Base-by-base conservation (phyloP, 2,329 filamentous ascomycete species). In the Xylariales sp. region DNA sequence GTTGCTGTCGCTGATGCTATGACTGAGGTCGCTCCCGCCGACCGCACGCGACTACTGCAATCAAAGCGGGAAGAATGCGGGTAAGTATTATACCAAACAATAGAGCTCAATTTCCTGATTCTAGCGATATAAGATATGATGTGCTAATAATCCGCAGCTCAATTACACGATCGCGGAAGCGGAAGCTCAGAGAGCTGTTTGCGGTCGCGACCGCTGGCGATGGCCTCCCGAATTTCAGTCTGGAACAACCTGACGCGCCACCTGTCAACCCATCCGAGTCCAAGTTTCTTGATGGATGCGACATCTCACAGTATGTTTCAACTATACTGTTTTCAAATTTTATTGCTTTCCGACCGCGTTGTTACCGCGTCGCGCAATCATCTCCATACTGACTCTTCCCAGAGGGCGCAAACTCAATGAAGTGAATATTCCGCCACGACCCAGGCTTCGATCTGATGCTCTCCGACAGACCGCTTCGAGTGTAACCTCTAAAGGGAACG, bases 101-200 rank as follows among this genome's bases (percentile, higher is more conserved):
- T 66, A 70, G 70, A 66, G 66, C 65, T 51, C 53, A 59, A 60
- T 71, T 68, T 69, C 70, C 66, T 69, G 69, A 72, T 71, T 53
- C 58, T 53, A 62, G 64, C 52, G 61, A 68, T 76, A 51, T 60
- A 42, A 54, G 56, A 65, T 69, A 67, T 38, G 57, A 46, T 44
- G 43, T 73, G 57, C 64, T 79, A 49, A 78, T 60, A 29, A 18
- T 48, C 47, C 52, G 45, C 61, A 85, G 81, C 69, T 74, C 77
- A 77, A 82, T 84, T 76, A 79, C 86, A 74, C 77, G 76, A 67
- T 88, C 86, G 75, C 85, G 87, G 68, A 93, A 94, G 79, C 83
- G 88, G 66, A 94, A 94, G 75, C 77, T 95, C 63, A 84, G 84
- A 64, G 86, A 93, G 71, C 78, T 95, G 57, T 95, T 86, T 72